phyloP scores from a whole-genome alignment of 805 yeast genomes.

The Deakozyma indianensis region DNA sequence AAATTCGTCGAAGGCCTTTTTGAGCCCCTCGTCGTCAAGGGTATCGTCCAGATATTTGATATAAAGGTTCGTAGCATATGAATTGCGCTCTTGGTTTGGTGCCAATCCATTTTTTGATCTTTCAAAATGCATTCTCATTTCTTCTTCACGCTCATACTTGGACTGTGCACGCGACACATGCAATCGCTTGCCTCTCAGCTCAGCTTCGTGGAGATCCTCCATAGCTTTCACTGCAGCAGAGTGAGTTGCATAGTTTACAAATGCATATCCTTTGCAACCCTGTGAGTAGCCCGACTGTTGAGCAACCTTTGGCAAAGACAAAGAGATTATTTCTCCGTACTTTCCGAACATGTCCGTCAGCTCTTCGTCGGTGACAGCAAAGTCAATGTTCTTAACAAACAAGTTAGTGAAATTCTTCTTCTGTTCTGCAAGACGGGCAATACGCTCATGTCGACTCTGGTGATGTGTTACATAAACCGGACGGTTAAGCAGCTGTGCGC shows the following conservation, averaged over 20 bases:
- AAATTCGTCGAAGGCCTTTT: slow-evolving; percentile 27
- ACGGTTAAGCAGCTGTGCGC: slow-evolving; percentile 18
- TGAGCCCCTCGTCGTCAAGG: slow-evolving; percentile 41
- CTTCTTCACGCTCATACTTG: slow-evolving; percentile 18
- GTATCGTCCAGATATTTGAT: slow-evolving; percentile 46
- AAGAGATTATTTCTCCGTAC: slow-evolving; percentile 35
- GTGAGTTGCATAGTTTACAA: slow-evolving; percentile 32
- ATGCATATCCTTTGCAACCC: slow-evolving; percentile 39
- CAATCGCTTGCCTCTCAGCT: slow-evolving; percentile 23
- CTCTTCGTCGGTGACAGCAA: slow-evolving; percentile 22
- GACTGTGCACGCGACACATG: slow-evolving; percentile 34
- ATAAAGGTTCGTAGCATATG: slow-evolving; percentile 50
- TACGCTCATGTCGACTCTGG: slow-evolving; percentile 48
- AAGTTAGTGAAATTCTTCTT: slow-evolving; percentile 38
- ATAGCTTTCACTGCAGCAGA: slow-evolving; percentile 32
- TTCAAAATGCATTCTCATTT: slow-evolving; percentile 5
- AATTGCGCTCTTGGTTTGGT: slow-evolving; percentile 4
- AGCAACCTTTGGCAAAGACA: slow-evolving; percentile 24
- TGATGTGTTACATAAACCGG: slow-evolving; percentile 42
- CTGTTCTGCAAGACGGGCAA: slow-evolving; percentile 30
- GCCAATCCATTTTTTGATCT: neutral
- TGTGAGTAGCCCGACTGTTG: slow-evolving; percentile 28
- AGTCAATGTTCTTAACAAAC: slow-evolving; percentile 38
- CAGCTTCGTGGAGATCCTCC: slow-evolving; percentile 31
- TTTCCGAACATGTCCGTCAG: slow-evolving; percentile 29